phyloP scores from a whole-genome alignment of 345 rosid genomes.

The Hibiscus tridactylites region DNA sequence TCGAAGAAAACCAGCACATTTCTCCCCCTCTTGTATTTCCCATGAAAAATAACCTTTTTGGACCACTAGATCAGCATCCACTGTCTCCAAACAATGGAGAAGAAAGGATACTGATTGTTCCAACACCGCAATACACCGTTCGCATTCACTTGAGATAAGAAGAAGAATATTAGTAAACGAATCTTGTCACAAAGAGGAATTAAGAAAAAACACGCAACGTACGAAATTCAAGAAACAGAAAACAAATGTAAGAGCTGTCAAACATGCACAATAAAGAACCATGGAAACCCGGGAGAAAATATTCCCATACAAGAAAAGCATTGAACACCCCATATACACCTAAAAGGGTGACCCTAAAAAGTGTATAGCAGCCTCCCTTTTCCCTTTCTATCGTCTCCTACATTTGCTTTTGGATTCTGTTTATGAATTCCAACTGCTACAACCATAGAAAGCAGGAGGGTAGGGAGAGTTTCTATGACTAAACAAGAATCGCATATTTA shows the following conservation, averaged over 20 bases:
- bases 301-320: slow-evolving; percentile 1
- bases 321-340: not conserved
- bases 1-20: slow-evolving; percentile 67
- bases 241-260: not conserved
- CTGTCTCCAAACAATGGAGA: slow-evolving; percentile 66
- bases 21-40: slow-evolving; percentile 53
- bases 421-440: slow-evolving; percentile 4
- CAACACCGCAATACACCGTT: slow-evolving; percentile 55
- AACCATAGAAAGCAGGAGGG: not conserved
- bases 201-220: not conserved
- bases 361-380: not conserved
- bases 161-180: slow-evolving; percentile 15
- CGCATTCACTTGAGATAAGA: slow-evolving; percentile 52
- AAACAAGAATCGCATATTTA: not conserved
- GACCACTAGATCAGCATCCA: slow-evolving; percentile 22
- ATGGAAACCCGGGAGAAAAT: not conserved
- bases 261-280: not conserved
- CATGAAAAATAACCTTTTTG: slow-evolving; percentile 34
- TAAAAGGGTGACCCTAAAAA: not conserved
- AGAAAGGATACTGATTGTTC: slow-evolving; percentile 62
- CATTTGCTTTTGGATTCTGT: not conserved
- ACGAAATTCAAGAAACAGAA: not conserved
- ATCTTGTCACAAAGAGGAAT: not conserved
- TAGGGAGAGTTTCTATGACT: not conserved
- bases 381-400: not conserved